Conservation (phyloP, 305 asterid genomes). For the Fraxinus platypoda region DNA sequence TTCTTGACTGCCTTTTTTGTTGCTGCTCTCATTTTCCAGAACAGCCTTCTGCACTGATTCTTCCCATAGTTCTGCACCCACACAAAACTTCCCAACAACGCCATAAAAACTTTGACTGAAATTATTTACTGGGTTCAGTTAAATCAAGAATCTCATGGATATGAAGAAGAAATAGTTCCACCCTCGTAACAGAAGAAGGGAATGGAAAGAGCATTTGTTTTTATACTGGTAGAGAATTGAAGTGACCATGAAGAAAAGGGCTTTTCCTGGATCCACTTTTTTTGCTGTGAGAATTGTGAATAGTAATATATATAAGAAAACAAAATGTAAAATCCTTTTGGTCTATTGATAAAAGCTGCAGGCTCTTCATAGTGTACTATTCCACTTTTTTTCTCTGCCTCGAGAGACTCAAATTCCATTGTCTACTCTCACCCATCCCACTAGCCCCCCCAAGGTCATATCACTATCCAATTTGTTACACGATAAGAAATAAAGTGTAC, state of each 20-base stretch:
- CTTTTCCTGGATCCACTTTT: not conserved
- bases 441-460: slow-evolving; percentile 22
- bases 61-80: slow-evolving; percentile 38
- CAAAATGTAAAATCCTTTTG: slow-evolving; percentile 24
- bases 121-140: not conserved
- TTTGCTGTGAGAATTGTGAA: not conserved
- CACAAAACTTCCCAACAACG: slow-evolving; percentile 34
- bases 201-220: not conserved
- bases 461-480: slow-evolving; percentile 62
- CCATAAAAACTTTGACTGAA: not conserved
- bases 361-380: slow-evolving; percentile 23
- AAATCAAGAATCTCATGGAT: not conserved
- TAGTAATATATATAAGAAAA: not conserved
- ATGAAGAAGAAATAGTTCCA: not conserved
- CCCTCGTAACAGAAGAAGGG: not conserved
- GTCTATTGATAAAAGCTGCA: slow-evolving; percentile 39
- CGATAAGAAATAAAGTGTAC: not conserved
- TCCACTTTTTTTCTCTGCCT: slow-evolving; percentile 34
- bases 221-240: not conserved
- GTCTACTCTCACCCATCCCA: not conserved
- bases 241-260: not conserved
- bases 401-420: slow-evolving; percentile 74
- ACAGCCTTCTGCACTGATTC: slow-evolving; percentile 48
- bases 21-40: slow-evolving; percentile 55
- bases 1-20: slow-evolving; percentile 42